Conservation (phyloP, 1,284 basidiomycete genomes). For the Coniophora puteana region DNA sequence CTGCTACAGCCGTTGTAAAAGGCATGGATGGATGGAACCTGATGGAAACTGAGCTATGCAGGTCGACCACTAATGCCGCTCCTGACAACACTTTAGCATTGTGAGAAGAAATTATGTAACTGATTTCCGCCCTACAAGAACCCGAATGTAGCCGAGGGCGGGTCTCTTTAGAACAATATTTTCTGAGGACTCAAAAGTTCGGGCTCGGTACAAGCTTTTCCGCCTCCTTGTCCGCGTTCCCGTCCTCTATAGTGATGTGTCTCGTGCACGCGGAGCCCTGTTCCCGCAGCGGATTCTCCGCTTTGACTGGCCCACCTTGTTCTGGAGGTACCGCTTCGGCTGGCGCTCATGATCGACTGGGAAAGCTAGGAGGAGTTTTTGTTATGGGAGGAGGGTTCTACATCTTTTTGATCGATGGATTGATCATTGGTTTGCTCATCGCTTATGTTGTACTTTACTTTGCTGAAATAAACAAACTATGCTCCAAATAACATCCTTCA, state of each 20-base stretch:
- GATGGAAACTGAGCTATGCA: no score
- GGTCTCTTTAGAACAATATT: slow-evolving; percentile 57
- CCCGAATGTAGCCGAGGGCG: background rate
- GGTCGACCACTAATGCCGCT: no score
- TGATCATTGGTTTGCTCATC: no score
- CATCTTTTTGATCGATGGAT: slow-evolving; percentile 12
- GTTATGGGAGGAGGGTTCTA: slow-evolving; percentile 19
- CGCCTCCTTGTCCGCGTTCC: slow-evolving; percentile 87
- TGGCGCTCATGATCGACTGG: slow-evolving; percentile 29
- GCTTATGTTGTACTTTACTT: no score
- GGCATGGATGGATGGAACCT: no score
- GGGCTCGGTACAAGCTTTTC: slow-evolving; percentile 71
- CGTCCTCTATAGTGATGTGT: slow-evolving; percentile 72
- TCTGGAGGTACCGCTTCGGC: slow-evolving; percentile 56
- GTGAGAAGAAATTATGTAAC: no score
- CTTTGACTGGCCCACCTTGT: slow-evolving; percentile 29
- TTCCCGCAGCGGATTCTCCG: no score
- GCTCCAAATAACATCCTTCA: no score
- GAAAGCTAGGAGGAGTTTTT: slow-evolving; percentile 25
- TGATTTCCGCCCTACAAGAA: background rate
- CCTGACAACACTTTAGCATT: no score
- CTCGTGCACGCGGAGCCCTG: slow-evolving; percentile 33
- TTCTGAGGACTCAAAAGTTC: slow-evolving; percentile 83
- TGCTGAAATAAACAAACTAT: no score
- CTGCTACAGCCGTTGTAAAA: no score